Evolutionary conservation across 805 yeast genomes (phyloP), one percentile per base, ranked within the genome.

Genomic region (Candida arabinofermentans): DNA sequence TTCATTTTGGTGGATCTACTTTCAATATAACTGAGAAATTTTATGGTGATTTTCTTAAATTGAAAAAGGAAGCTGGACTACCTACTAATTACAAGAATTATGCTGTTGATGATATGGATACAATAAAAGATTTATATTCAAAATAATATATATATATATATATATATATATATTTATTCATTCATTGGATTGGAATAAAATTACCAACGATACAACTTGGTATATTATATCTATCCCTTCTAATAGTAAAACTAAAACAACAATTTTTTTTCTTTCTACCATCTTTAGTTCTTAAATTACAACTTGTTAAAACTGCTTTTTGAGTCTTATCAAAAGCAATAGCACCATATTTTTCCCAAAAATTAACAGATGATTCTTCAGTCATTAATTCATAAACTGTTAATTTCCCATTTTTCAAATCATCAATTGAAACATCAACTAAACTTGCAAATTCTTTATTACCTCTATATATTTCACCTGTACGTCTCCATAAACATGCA

Each of bases 331-430:
- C 97, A 65, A 91, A 90, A 4, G 98, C 97, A 56, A 90, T 86
- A 3, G 95, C 89, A 3, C 96, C 96, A 57, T 90, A 91, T 59
- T 90, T 90, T 57, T 91, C 98, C 98, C 98, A 91, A 59, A 88
- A 91, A 54, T 88, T 90, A 16, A 91, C 97, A 22, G 96, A 95
- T 56, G 96, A 85, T 52, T 90, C 96, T 61, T 90, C 97, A 37
- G 89, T 82, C 96, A 91, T 85, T 47, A 91, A 67, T 65, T 91
- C 97, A 64, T 90, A 90, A 34, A 91, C 87, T 1, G 97, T 93
- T 50, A 89, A 66, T 53, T 83, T 86, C 9, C 98, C 98, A 61
- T 91, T 96, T 49, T 93, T 80, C 55, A 91, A 66, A 58, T 89
- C 96, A 58, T 90, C 97, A 2, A 91, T 87, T 23, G 80, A 76